Base-by-base conservation (phyloP, 345 rosid genomes). In the Psidium friedrichsthalianum region DNA sequence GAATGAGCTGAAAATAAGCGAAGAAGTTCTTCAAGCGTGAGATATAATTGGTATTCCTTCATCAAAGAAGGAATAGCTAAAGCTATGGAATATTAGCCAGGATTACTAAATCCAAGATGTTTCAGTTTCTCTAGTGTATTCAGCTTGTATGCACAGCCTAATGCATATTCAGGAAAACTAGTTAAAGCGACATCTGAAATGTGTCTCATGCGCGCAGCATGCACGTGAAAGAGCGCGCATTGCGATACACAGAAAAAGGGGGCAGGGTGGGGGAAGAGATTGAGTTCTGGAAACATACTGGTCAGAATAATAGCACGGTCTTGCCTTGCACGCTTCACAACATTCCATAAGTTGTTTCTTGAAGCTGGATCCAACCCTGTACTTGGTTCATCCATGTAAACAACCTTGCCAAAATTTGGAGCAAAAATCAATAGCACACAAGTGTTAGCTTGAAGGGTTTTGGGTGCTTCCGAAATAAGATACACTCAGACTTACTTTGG, bases 361-460 rank as follows among this genome's bases (percentile, higher is more conserved):
- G 99, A 97, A 78, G 98, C 98, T 85, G 98, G 99, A 90, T 97
- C 99, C 87, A 97, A 87, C 83, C 99, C 99, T 16, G 99, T 96
- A 89, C 99, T 96, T 47, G 99, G 98, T 88, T 97, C 99, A 86
- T 97, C 99, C 99, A 97, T 94, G 88, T 95, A 97, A 82, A 97
- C 99, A 82, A 96, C 99, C 99, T 97, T 44, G 78, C 57, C 27
- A 69, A 24, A 24, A 55, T 29, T 29, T 22, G 14, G 21, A 52
- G 44, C 44, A 29, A 32, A 83, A 44, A 11, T 13, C 51, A 82
- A 85, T 18, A 83, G 84, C 84, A 64, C 76, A 9, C 16, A 32
- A 32, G 76, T 20, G 20, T 64, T 64, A 64, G 76, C 76, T 29
- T 16, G 44, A 64, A 29, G 44, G 44, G 76, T 32, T 42, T 32